Evolutionary conservation across 73 alveolate genomes (phyloP).

Genomic region (Vitrella brassicaformis): DNA sequence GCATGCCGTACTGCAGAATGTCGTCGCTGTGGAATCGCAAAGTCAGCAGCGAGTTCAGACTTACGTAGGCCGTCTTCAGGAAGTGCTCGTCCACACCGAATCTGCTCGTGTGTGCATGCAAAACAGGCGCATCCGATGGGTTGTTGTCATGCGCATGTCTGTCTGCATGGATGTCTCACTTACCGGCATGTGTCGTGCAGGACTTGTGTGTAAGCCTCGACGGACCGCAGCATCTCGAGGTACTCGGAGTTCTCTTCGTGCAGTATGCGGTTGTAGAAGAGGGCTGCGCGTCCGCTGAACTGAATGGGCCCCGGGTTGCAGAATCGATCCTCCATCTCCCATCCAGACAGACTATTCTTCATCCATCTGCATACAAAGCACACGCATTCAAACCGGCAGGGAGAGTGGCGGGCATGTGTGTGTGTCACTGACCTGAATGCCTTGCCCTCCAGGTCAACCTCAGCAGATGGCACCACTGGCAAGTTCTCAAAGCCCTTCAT

Average conservation of each 20-base stretch:
- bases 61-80: neutral
- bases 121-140: neutral
- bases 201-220: neutral
- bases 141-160: too few species aligned
- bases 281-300: slow-evolving; percentile 29
- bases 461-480: slow-evolving; percentile 52
- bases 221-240: neutral
- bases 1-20: neutral
- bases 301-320: slow-evolving; percentile 75
- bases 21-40: neutral
- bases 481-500: slow-evolving; percentile 33
- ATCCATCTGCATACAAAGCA: too few species aligned
- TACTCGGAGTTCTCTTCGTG: neutral
- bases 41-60: neutral
- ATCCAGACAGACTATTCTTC: slow-evolving; percentile 20
- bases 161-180: too few species aligned
- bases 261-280: slow-evolving; percentile 6
- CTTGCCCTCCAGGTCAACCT: slow-evolving; percentile 50
- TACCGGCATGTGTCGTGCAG: neutral
- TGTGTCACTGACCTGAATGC: slow-evolving; percentile 2
- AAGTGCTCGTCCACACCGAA: neutral
- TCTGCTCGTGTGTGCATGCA: neutral
- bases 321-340: slow-evolving; percentile 56
- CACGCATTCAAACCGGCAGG: slow-evolving; percentile 16
- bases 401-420: neutral